Conservation (phyloP, 257 asterid genomes). For the Solanum lycopersicoides region DNA sequence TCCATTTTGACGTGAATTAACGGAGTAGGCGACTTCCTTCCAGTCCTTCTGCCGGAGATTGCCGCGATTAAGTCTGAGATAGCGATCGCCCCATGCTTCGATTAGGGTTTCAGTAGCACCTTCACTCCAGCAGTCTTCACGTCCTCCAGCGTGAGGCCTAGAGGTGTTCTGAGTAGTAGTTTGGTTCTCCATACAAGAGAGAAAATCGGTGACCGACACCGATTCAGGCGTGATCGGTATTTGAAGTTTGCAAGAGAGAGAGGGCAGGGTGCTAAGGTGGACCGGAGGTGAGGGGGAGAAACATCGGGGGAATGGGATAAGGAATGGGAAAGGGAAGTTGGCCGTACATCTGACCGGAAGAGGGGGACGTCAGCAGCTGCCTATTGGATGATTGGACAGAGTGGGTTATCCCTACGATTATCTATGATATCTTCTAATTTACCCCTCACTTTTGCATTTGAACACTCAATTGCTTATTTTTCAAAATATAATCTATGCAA, state of each 20-base stretch:
- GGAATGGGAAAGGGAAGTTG: background rate
- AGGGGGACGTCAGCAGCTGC: conserved; percentile 11
- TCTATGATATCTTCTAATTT: conserved; percentile 1
- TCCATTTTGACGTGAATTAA: conserved; percentile 45
- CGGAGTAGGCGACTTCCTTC: conserved; percentile 61
- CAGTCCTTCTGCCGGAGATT: conserved; percentile 68
- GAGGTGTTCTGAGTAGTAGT: background rate
- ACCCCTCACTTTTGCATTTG: background rate
- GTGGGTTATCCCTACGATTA: conserved; percentile 2
- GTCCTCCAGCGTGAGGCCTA: conserved; percentile 22
- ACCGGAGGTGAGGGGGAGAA: background rate
- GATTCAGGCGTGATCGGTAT: background rate
- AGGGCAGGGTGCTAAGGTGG: background rate
- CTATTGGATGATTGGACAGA: conserved; percentile 13
- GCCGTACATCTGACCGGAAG: conserved; percentile 21
- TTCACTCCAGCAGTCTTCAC: conserved; percentile 80
- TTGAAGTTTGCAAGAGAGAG: background rate
- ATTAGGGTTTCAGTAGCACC: conserved; percentile 61
- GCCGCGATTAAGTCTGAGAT: conserved; percentile 55
- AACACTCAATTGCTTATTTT: no score
- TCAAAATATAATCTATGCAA: background rate
- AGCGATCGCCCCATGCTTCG: conserved; percentile 66
- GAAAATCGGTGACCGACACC: background rate
- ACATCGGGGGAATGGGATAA: background rate
- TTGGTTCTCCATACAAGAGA: conserved; percentile 2